These are phyloP conservation scores for Pythium folliculosum DNA, from an alignment of 352 stramenopile genomes.

Conservation along the genomic window DNA sequence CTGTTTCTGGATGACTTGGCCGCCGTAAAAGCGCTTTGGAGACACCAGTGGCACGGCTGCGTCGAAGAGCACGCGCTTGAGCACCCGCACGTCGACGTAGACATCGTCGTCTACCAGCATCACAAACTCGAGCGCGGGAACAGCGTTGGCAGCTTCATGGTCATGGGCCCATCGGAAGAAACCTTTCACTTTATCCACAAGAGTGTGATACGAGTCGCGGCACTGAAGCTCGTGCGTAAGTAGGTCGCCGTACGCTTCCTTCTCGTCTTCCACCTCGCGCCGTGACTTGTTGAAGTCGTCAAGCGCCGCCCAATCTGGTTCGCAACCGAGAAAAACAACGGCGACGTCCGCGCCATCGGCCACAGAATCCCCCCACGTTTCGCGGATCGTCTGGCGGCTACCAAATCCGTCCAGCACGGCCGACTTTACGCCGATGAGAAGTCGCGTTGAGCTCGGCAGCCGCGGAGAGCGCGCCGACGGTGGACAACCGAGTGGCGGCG, in stretches of 20 bases:
- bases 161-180: constrained; percentile 30
- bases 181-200: constrained; percentile 52
- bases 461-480: background rate
- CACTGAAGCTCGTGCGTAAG: constrained; percentile 53
- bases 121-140: background rate
- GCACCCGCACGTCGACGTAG: constrained; percentile 6
- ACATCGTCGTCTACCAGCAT: constrained; percentile 69
- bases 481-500: too few species aligned
- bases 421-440: constrained; percentile 56
- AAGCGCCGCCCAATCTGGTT: constrained; percentile 1
- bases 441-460: background rate
- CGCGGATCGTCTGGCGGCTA: constrained; percentile 14
- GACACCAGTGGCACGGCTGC: background rate
- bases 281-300: background rate
- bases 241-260: constrained; percentile 39
- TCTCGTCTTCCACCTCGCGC: constrained; percentile 27
- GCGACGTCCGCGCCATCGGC: constrained; percentile 18
- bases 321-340: constrained; percentile 44
- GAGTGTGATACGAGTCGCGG: constrained; percentile 42
- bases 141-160: constrained; percentile 4
- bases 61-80: background rate
- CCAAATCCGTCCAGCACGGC: constrained; percentile 34
- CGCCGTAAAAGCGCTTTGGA: constrained; percentile 28
- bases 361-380: constrained; percentile 34
- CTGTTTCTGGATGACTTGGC: constrained; percentile 34